These are phyloP conservation scores for Blastocystis sp. DNA, from an alignment of 352 stramenopile species.

Conservation along the genomic window DNA sequence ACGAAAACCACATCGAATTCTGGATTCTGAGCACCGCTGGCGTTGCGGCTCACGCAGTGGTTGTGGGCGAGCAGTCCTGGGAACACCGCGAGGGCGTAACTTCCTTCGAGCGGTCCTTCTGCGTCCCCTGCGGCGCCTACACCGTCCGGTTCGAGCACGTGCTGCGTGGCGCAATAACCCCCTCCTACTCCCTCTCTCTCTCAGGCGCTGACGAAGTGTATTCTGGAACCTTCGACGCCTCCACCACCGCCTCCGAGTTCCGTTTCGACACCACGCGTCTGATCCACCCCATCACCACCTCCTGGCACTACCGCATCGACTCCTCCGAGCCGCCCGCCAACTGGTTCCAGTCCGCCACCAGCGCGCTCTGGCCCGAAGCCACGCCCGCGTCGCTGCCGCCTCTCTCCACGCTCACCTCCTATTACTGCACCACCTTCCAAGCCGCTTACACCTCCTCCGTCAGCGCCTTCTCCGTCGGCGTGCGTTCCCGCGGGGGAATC, in stretches of 20 bases:
- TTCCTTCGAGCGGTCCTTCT: not conserved
- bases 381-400: not conserved
- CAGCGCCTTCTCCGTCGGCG: conserved; percentile 31
- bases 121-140: conserved; percentile 6
- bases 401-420: not conserved
- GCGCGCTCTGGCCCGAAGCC: not conserved
- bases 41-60: not conserved
- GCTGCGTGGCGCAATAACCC: not conserved
- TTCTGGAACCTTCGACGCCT: conserved; percentile 25
- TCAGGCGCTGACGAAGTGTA: not conserved
- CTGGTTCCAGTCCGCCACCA: conserved; percentile 12
- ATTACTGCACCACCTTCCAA: conserved; percentile 36
- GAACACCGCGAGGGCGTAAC: not conserved
- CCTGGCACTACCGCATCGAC: conserved; percentile 14
- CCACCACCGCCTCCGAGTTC: not conserved
- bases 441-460: conserved; percentile 14
- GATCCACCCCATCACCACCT: conserved; percentile 3
- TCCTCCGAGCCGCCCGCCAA: not conserved
- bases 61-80: not conserved
- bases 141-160: not conserved
- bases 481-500: conserved; percentile 14
- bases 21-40: not conserved
- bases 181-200: not conserved
- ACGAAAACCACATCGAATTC: not conserved
- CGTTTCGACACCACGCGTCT: not conserved